Evolutionary conservation across 148 eudicot species (phyloP).

Genomic region (Euryodendron excelsum): DNA sequence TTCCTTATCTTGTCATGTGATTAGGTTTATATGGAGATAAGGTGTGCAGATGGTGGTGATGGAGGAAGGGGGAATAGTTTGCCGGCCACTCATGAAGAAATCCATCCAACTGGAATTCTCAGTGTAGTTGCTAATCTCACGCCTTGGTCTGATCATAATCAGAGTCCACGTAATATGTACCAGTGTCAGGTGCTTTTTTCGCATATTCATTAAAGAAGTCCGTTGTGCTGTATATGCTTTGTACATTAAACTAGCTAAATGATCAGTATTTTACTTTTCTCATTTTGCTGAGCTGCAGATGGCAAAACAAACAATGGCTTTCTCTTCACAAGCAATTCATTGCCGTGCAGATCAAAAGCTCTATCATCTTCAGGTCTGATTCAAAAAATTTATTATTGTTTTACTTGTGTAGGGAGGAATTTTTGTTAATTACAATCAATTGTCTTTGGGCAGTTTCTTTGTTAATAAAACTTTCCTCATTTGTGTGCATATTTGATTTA

Average conservation of each 20-base stretch:
- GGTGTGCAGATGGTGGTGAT: slow-evolving; percentile 91
- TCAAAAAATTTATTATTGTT: not conserved
- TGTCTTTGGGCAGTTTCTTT: not conserved
- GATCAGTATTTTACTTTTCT: slow-evolving; percentile 6
- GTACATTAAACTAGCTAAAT: not conserved
- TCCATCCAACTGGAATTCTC: slow-evolving; percentile 84
- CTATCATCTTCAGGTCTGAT: slow-evolving; percentile 91
- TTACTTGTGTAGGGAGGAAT: not conserved
- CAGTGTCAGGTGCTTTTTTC: slow-evolving; percentile 88
- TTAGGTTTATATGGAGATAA: slow-evolving; percentile 90
- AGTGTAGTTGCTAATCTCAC: slow-evolving; percentile 89
- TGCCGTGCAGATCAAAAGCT: slow-evolving; percentile 88
- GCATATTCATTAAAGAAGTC: not conserved
- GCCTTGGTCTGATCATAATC: slow-evolving; percentile 98
- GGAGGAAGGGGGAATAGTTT: slow-evolving; percentile 60
- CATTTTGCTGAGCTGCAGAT: slow-evolving; percentile 46
- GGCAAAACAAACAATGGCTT: slow-evolving; percentile 98
- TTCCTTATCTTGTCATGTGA: not conserved
- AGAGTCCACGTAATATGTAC: slow-evolving; percentile 99
- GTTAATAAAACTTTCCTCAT: not conserved
- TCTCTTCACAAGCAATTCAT: slow-evolving; percentile 71
- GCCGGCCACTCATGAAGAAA: slow-evolving; percentile 96
- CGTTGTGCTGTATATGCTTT: not conserved
- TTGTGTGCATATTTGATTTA: not conserved
- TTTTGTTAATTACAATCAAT: not conserved